phyloP scores from a whole-genome alignment of 805 yeast genomes.

The Starmerella gropengiesseri region DNA sequence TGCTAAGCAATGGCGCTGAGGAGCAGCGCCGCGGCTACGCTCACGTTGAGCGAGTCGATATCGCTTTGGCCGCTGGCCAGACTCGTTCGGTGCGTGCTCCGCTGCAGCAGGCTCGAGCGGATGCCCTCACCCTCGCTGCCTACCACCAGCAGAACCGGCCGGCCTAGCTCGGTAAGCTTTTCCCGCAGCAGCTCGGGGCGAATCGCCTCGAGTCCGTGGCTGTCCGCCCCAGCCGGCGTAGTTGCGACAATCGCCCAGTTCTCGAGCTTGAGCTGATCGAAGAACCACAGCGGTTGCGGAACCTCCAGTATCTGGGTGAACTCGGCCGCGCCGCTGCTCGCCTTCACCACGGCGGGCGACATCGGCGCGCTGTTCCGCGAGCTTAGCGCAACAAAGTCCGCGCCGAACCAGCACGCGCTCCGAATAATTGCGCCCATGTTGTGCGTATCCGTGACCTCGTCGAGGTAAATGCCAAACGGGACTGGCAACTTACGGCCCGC shows the following conservation, averaged over 20 bases:
- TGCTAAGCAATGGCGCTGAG: slow-evolving; percentile 25
- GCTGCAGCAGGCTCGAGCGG: slow-evolving; percentile 48
- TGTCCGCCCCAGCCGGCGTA: slow-evolving; percentile 33
- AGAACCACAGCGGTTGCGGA: slow-evolving; percentile 49
- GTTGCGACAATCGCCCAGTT: slow-evolving; percentile 71
- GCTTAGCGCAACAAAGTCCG: slow-evolving; percentile 62
- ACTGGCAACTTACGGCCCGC: neutral
- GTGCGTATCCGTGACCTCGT: slow-evolving; percentile 77
- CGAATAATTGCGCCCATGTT: slow-evolving; percentile 76
- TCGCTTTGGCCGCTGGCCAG: slow-evolving; percentile 13
- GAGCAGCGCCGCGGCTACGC: slow-evolving; percentile 75
- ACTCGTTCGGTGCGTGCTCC: slow-evolving; percentile 27
- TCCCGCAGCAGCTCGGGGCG: slow-evolving; percentile 21
- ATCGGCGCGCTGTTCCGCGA: slow-evolving; percentile 61
- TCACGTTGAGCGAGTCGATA: slow-evolving; percentile 77
- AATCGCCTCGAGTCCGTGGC: slow-evolving; percentile 25
- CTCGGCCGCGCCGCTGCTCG: slow-evolving; percentile 79
- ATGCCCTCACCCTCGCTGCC: slow-evolving; percentile 86
- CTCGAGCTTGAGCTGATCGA: slow-evolving; percentile 42
- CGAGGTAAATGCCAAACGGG: slow-evolving; percentile 61
- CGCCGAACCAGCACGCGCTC: slow-evolving; percentile 73
- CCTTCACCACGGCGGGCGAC: slow-evolving; percentile 67
- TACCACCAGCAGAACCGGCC: slow-evolving; percentile 60
- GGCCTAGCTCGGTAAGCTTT: slow-evolving; percentile 36
- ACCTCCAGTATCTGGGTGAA: slow-evolving; percentile 50